A percentile compares a stretch with the other conserved stretches of the same genome.
Evolutionary conservation across 78 protist species (phyloP).

Genomic region (Dictyostelium discoideum): DNA sequence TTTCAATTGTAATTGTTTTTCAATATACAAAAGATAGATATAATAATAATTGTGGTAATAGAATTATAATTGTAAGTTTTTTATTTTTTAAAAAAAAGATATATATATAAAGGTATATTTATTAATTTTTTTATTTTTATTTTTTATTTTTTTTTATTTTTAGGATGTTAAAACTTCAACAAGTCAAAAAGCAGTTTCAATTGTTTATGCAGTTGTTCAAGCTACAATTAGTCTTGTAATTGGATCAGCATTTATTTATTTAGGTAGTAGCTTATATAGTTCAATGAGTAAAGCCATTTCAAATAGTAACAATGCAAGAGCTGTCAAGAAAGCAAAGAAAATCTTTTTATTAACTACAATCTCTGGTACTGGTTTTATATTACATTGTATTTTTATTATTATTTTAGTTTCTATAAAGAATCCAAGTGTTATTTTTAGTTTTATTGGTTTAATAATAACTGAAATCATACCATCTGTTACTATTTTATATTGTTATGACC

Average conservation of each 20-base stretch:
- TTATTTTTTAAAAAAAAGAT: no score
- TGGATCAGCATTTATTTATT: slow-evolving; percentile 44
- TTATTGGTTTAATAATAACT: slow-evolving; percentile 54
- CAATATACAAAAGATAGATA: not conserved
- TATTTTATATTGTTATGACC: slow-evolving; percentile 53
- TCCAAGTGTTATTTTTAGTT: slow-evolving; percentile 26
- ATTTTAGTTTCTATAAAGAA: slow-evolving; percentile 16
- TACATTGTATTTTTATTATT: slow-evolving; percentile 59
- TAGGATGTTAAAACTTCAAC: not conserved
- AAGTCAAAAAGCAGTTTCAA: slow-evolving; percentile 41
- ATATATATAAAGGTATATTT: not conserved
- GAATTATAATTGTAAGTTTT: not conserved
- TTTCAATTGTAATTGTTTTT: slow-evolving; percentile 14
- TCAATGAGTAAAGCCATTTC: not conserved
- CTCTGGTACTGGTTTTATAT: slow-evolving; percentile 36
- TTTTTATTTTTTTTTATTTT: no score
- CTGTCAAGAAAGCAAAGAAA: not conserved
- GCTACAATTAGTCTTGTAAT: slow-evolving; percentile 34
- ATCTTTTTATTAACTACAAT: slow-evolving; percentile 13
- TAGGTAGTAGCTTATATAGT: slow-evolving; percentile 5
- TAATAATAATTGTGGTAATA: slow-evolving; percentile 29
- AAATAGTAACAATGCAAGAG: not conserved
- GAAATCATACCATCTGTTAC: slow-evolving; percentile 39
- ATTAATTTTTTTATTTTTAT: not conserved
- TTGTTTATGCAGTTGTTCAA: slow-evolving; percentile 43